Percentiles rank a stretch among this genome's conserved stretches.
Conservation (phyloP, 1,284 basidiomycete species). For the Meira nashicola region DNA sequence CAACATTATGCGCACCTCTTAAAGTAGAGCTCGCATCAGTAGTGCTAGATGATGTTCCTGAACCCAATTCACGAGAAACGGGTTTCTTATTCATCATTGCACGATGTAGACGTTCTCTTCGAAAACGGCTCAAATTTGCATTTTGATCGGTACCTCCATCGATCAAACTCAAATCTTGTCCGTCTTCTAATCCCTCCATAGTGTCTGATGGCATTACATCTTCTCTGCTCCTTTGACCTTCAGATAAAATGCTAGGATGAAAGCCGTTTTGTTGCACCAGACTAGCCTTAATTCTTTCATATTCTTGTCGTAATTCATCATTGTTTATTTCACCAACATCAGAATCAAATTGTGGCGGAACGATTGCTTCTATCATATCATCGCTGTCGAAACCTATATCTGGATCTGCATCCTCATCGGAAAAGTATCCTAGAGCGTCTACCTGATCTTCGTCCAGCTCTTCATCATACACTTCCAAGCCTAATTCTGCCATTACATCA, state of each 20-base stretch:
- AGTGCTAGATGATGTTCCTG: neutral
- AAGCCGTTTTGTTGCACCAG: neutral
- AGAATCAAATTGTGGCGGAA: conserved; percentile 26
- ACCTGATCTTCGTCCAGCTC: neutral
- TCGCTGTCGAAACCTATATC: conserved; percentile 45
- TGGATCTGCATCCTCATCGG: conserved; percentile 29
- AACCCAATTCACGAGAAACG: conserved; percentile 1
- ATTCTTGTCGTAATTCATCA: conserved; percentile 37
- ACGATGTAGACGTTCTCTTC: neutral
- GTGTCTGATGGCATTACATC: conserved; percentile 1
- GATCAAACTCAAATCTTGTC: conserved; percentile 14
- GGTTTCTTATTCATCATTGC: neutral
- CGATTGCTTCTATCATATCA: conserved; percentile 35
- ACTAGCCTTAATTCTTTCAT: conserved; percentile 38
- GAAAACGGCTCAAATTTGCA: conserved; percentile 6
- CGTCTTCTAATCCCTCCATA: conserved; percentile 23
- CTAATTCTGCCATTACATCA: conserved; percentile 64
- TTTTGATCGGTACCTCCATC: neutral
- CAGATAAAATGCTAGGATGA: neutral
- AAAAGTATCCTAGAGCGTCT: conserved; percentile 27
- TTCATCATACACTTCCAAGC: conserved; percentile 14
- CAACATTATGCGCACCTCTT: conserved; percentile 4
- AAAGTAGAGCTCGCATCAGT: conserved; percentile 11
- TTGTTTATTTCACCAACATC: conserved; percentile 12
- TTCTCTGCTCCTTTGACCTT: neutral